Evolutionary conservation across 352 stramenopile genomes (phyloP), one percentile per base, ranked within the genome.

Genomic region (Globisporangium barbulae): DNA sequence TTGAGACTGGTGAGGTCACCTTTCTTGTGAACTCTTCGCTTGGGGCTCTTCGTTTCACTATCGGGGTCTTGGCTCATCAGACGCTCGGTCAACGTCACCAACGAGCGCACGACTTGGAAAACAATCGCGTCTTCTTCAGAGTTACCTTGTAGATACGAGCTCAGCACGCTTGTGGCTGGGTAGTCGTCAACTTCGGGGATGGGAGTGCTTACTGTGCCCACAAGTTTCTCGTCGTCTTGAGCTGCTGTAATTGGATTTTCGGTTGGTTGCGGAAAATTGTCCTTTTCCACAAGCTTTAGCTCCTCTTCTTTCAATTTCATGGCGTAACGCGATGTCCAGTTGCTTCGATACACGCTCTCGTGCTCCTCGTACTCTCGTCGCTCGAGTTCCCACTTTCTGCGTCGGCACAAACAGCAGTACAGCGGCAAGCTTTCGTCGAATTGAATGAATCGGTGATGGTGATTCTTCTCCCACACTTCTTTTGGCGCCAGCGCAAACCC

Each of bases 391-490:
- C 81, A 91, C 35, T 83, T 85, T n/a, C 70, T 61, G 19, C 81
- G 65, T 22, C 83, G 73, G 59, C 81, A 91, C 22, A 91, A 49
- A 49, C 83, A 90, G 61, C 83, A 91, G 61, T 79, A 90, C 3
- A 81, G 12, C 0, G 74, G 73, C 3, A 78, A 17, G 53, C 25
- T 44, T 2, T 63, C 25, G 0, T 61, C 25, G 33, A 81, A 67
- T 3, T 70, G 74, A 53, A 91, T 88, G 15, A 78, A 78, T 25
- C 81, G 79, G 60, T 91, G 83, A 2, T 90, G 83, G 35, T 91
- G 81, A 10, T 88, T 75, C 48, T 81, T 87, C 62, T 88, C 77
- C 83, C 83, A 91, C 39, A 84, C 68, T 53, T 90, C 77, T 55
- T 79, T 88, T 0, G 62, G 30, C 9, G 65, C 54, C n/a, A 83